Evolutionary conservation across 345 rosid genomes (phyloP), one percentile per base, ranked within the genome.

Genomic region (Lumnitzera littorea): DNA sequence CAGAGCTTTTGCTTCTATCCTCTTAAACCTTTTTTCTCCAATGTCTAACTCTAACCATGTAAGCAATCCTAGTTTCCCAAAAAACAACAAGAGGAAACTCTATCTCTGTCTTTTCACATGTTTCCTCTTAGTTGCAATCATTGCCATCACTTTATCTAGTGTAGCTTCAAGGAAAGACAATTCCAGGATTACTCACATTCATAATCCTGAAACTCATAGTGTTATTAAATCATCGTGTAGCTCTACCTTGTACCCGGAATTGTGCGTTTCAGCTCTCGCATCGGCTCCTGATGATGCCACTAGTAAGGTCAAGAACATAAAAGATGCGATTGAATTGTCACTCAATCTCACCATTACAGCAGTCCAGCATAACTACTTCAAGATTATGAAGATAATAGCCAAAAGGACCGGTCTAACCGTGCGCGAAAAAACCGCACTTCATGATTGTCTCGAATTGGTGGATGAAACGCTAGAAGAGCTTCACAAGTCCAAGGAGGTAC

Each of bases 391-490:
- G 60, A 56, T 78, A 50, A 55, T 68, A 17, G 63, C 51, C 49
- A 23, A 57, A 12, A 29, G 47, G 55, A 66, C 36, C 2, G 50
- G 58, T 62, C 81, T 78, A 36, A 78, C 80, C 11, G 51, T 55
- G 14, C 71, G 86, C 15, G 91, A 78, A 29, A 75, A 47, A 74
- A 60, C 74, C 13, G 85, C 91, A 16, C 84, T 85, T 24, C 65
- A 76, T n/a, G 88, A 85, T 63, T 85, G 88, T 58, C 65, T 80
- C 12, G 86, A 80, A 57, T 68, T 66, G 58, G 73, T 71, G 3
- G 91, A 80, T 3, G 86, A 82, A 24, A 78, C 86, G 13, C 73
- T 82, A 13, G 84, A 80, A 2, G 91, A 85, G 74, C 67, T 85
- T 5, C 65, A 48, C 43, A 13, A 69, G 48, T 64, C 78, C 23